phyloP scores from a whole-genome alignment of 495 filamentous ascomycete genomes.

The Penicillium verhagenii region DNA sequence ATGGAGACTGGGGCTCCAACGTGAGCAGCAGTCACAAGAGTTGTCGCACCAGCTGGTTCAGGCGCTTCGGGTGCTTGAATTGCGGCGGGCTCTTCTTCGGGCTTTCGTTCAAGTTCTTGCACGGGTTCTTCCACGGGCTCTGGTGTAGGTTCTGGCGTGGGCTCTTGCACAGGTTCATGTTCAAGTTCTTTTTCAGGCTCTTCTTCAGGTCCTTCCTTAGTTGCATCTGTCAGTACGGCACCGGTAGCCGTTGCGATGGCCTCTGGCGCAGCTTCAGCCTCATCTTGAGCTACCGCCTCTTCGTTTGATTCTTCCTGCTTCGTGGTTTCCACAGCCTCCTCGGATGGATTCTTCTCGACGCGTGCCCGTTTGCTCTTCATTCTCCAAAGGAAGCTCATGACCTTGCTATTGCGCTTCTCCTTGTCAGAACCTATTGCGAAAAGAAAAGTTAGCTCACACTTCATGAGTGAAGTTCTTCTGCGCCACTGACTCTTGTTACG shows the following conservation, averaged over 20 bases:
- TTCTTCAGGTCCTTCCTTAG: background rate
- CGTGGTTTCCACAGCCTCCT: background rate
- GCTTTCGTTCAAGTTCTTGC: background rate
- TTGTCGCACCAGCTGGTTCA: slow-evolving; percentile 7
- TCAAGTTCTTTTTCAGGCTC: background rate
- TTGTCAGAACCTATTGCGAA: background rate
- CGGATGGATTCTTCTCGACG: slow-evolving; percentile 5
- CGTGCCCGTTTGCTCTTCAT: slow-evolving; percentile 27
- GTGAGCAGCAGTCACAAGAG: slow-evolving; percentile 6
- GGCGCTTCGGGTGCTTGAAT: slow-evolving; percentile 4
- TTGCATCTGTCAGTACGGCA: background rate
- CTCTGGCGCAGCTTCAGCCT: slow-evolving; percentile 2
- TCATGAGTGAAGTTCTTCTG: background rate
- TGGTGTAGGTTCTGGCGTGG: background rate
- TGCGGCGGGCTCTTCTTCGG: background rate
- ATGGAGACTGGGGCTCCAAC: slow-evolving; percentile 8
- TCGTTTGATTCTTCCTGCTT: background rate
- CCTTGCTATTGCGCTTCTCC: slow-evolving; percentile 29
- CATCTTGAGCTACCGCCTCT: background rate
- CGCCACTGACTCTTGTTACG: slow-evolving; percentile 41
- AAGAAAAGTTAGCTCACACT: background rate
- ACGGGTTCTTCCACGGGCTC: background rate
- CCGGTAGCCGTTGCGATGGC: background rate
- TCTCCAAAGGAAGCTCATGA: slow-evolving; percentile 30
- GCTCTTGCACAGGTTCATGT: background rate